Conservation (phyloP, 371 early-diverging fungal species). For the Mortierella sp. region DNA sequence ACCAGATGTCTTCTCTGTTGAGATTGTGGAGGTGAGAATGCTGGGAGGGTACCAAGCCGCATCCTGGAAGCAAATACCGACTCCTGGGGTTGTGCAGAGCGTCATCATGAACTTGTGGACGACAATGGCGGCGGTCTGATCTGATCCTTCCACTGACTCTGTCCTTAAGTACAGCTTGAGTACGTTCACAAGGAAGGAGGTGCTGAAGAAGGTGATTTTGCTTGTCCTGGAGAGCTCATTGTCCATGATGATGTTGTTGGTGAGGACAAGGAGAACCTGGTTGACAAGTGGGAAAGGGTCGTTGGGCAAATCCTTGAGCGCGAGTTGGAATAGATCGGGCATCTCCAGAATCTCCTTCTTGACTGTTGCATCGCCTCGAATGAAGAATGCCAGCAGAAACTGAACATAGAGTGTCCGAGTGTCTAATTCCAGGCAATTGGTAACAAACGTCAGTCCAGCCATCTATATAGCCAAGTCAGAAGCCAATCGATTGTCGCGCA, state of each 20-base stretch:
- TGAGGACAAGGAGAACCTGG: constrained; percentile 69
- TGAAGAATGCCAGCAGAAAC: constrained; percentile 84
- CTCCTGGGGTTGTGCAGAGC: constrained; percentile 80
- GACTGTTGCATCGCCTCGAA: constrained; percentile 73
- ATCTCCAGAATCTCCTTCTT: constrained; percentile 79
- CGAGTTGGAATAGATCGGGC: constrained; percentile 74
- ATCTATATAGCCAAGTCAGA: constrained; percentile 23
- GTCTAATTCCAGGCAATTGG: constrained; percentile 57
- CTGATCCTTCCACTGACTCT: constrained; percentile 60
- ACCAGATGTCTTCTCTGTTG: constrained; percentile 35
- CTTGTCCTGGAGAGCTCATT: constrained; percentile 63
- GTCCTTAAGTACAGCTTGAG: constrained; percentile 70
- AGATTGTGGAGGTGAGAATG: constrained; percentile 29
- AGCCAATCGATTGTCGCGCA: background rate
- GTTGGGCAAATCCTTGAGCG: constrained; percentile 75
- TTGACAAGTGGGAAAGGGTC: constrained; percentile 77
- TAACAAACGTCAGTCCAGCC: constrained; percentile 58
- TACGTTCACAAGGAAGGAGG: constrained; percentile 74
- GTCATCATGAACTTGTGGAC: constrained; percentile 81
- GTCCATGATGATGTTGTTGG: constrained; percentile 78
- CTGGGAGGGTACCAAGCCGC: constrained; percentile 82
- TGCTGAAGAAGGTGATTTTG: constrained; percentile 77
- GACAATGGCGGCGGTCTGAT: constrained; percentile 70
- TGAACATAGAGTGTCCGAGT: constrained; percentile 75
- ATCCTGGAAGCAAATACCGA: constrained; percentile 83